Conservation (phyloP, 768 basidiomycete genomes). For the Boletus edulis region DNA sequence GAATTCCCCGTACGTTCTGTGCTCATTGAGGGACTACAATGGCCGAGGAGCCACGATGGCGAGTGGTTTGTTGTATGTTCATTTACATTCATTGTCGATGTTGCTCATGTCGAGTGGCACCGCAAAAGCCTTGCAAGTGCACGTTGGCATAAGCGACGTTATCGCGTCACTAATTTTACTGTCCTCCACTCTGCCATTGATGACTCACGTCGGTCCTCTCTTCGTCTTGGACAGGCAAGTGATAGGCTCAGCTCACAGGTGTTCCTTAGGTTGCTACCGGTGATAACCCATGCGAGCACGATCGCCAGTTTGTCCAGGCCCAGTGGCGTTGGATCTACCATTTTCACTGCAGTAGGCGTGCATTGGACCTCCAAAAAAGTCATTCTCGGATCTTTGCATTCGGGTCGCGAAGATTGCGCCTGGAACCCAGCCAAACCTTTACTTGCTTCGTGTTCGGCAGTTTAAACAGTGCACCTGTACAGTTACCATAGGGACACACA, state of each 20-base stretch:
- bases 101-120: too few species aligned
- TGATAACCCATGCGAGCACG: too few species aligned
- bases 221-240: too few species aligned
- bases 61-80: conserved; percentile 56
- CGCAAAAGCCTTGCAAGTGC: too few species aligned
- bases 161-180: too few species aligned
- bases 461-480: conserved; percentile 89
- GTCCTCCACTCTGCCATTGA: too few species aligned
- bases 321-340: conserved; percentile 19
- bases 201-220: too few species aligned
- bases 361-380: not conserved
- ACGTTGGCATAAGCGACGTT: too few species aligned
- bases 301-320: too few species aligned
- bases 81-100: too few species aligned
- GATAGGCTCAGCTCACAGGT: too few species aligned
- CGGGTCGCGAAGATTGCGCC: conserved; percentile 80
- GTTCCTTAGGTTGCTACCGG: too few species aligned
- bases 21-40: conserved; percentile 48
- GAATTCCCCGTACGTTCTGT: conserved; percentile 42
- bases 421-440: conserved; percentile 85
- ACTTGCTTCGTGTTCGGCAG: conserved; percentile 91
- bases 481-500: conserved; percentile 45
- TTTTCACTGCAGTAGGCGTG: conserved; percentile 20
- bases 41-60: conserved; percentile 72
- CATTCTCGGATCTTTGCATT: not conserved